These are phyloP conservation scores for Fraxinus dipetala DNA, from an alignment of 305 asterid genomes.

Conservation along the genomic window DNA sequence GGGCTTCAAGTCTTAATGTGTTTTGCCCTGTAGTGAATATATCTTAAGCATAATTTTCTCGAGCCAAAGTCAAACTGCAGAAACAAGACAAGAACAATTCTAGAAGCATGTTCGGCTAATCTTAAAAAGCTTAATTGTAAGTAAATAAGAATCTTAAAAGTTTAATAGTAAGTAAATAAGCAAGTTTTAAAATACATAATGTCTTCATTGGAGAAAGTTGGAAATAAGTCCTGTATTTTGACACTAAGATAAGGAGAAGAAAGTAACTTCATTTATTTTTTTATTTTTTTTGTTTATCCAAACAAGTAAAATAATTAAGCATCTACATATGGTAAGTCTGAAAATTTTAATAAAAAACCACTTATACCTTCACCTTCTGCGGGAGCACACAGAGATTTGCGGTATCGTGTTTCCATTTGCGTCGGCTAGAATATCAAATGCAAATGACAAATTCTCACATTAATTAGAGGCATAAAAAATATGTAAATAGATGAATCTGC, in stretches of 20 bases:
- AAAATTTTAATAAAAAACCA: conserved; percentile 12
- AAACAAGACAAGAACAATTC: not conserved
- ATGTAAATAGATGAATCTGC: not conserved
- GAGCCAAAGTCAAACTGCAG: not conserved
- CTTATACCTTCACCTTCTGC: conserved; percentile 79
- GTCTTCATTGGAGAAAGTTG: too few relatives aligned
- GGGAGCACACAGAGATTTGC: conserved; percentile 89
- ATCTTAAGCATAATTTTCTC: not conserved
- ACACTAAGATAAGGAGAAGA: not conserved
- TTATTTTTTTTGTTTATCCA: not conserved
- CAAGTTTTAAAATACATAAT: not conserved
- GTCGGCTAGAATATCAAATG: conserved; percentile 60
- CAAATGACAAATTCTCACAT: conserved; percentile 23
- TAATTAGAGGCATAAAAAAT: not conserved
- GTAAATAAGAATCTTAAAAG: not conserved
- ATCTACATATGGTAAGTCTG: not conserved
- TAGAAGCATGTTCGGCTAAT: not conserved
- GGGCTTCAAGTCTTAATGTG: not conserved
- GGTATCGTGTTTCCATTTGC: conserved; percentile 91
- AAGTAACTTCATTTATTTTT: not conserved
- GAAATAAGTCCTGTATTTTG: not conserved
- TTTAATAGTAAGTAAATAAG: too few relatives aligned
- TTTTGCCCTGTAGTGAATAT: not conserved
- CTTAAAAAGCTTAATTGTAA: not conserved
- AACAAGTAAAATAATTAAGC: not conserved